Conservation (phyloP, 805 yeast species). For the Nakazawaea peltata region DNA sequence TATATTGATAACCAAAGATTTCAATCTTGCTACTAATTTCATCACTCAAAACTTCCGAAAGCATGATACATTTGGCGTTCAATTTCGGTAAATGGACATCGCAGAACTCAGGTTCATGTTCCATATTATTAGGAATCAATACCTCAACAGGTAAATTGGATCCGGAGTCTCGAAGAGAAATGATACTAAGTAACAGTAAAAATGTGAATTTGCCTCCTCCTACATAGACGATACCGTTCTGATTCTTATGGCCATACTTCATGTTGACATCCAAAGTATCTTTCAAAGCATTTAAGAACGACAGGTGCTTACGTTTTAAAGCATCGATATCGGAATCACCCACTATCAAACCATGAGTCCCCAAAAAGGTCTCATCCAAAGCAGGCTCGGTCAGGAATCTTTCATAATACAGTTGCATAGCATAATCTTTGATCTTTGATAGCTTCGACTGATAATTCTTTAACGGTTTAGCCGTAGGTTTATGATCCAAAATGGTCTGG, state of each 20-base stretch:
- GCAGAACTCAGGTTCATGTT: conserved; percentile 32
- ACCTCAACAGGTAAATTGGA: conserved; percentile 37
- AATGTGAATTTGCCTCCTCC: conserved; percentile 52
- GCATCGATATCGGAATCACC: conserved; percentile 29
- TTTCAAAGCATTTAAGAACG: conserved; percentile 34
- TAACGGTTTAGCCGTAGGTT: conserved; percentile 14
- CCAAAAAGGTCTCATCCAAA: conserved; percentile 20
- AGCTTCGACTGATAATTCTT: conserved; percentile 4
- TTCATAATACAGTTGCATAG: conserved; percentile 10
- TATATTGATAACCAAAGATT: conserved; percentile 25
- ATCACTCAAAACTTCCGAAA: conserved; percentile 29
- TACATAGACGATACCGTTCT: conserved; percentile 46
- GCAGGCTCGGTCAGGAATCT: conserved; percentile 6
- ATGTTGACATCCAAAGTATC: conserved; percentile 19
- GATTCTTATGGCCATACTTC: conserved; percentile 31
- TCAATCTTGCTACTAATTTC: conserved; percentile 16
- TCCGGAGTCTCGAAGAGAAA: conserved; percentile 40
- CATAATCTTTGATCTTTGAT: conserved; percentile 6
- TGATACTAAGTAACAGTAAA: conserved; percentile 39
- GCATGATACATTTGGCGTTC: conserved; percentile 31
- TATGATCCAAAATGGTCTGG: conserved; percentile 13
- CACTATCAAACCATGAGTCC: conserved; percentile 26
- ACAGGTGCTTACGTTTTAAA: conserved; percentile 36
- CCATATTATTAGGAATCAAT: conserved; percentile 27
- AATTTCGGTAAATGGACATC: conserved; percentile 27